These are phyloP conservation scores for Neofusicoccum parvum DNA, from an alignment of 2,329 filamentous ascomycete genomes.

Conservation along the genomic window DNA sequence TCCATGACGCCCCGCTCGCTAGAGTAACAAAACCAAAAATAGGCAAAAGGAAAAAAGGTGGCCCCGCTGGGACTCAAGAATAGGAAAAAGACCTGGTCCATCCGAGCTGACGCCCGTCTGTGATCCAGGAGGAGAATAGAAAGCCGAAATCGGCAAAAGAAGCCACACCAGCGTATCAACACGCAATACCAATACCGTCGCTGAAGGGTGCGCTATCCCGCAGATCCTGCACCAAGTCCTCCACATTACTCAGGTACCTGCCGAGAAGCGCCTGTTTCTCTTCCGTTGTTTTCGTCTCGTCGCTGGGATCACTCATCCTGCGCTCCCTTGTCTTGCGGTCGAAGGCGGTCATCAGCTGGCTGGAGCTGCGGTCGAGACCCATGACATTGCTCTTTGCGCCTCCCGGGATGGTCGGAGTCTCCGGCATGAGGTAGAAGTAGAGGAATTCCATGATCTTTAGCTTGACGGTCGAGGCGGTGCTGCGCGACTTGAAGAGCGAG, in stretches of 20 bases:
- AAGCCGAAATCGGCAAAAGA: neutral
- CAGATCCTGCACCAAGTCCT: conserved; percentile 82
- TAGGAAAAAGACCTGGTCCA: neutral
- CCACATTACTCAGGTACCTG: conserved; percentile 72
- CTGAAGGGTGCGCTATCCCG: conserved; percentile 69
- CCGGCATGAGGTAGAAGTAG: conserved; percentile 98
- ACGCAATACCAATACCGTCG: conserved; percentile 25
- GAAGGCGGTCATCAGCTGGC: conserved; percentile 35
- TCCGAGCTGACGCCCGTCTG: neutral
- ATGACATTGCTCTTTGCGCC: conserved; percentile 27
- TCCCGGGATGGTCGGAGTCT: conserved; percentile 54
- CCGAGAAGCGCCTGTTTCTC: conserved; percentile 82
- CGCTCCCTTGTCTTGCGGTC: conserved; percentile 36
- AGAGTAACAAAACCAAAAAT: neutral
- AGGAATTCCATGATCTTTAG: conserved; percentile 95
- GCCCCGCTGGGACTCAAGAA: neutral
- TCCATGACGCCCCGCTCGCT: conserved; percentile 8
- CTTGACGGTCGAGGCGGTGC: conserved; percentile 85
- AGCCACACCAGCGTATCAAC: neutral
- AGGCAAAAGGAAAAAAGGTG: neutral
- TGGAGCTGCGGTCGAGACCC: conserved; percentile 30
- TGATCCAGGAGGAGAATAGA: neutral
- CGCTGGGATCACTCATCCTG: conserved; percentile 27
- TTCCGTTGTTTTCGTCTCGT: conserved; percentile 65
- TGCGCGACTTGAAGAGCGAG: conserved; percentile 86